Evolutionary conservation across 352 stramenopile species (phyloP), one percentile per base, ranked within the genome.

Genomic region (Pythium aristosporum): DNA sequence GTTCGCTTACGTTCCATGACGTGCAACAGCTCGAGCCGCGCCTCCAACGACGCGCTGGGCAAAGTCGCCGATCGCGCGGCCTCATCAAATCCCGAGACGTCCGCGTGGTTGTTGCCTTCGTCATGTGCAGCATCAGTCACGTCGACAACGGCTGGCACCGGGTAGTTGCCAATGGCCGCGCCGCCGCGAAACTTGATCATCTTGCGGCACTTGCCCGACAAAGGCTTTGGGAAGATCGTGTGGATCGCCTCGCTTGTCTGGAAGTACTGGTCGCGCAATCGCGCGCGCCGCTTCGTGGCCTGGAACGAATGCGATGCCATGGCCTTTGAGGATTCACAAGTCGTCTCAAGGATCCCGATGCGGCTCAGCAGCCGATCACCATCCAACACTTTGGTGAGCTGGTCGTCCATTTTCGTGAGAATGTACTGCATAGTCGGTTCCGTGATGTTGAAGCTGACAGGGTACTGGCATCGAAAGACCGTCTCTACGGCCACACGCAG

Each of bases 401-500:
- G 55, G 34, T 50, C 61, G 52, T 88, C 71, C 50, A 88, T 73
- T 15, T 66, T 36, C 46, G 66, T 61, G 41, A 91, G 56, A 36
- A 86, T 69, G 54, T 65, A 75, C 42, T 69, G 61, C 81, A 86
- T 82, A 30, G 61, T 77, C 25, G 61, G 54, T 4, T 30, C 57
- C 0, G 72, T 70, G 12, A 67, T 49, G 30, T 61, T 68, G 42
- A 89, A 89, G 53, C 72, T 90, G 16, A 78, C 54, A 0, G 84
- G 80, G 48, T 91, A 92, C 57, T 85, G 77, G 32, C 73, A 68
- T 30, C 80, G 80, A n/a, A 78, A 83, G 3, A 89, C 62, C 16
- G 81, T 88, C 46, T 89, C 79, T 10, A 89, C 50, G 13, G 76
- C 69, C 2, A 92, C 75, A 13, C 84, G 81, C 18, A 91, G 73